phyloP scores from a whole-genome alignment of 768 basidiomycete species.

The Amanita polypyramis region DNA sequence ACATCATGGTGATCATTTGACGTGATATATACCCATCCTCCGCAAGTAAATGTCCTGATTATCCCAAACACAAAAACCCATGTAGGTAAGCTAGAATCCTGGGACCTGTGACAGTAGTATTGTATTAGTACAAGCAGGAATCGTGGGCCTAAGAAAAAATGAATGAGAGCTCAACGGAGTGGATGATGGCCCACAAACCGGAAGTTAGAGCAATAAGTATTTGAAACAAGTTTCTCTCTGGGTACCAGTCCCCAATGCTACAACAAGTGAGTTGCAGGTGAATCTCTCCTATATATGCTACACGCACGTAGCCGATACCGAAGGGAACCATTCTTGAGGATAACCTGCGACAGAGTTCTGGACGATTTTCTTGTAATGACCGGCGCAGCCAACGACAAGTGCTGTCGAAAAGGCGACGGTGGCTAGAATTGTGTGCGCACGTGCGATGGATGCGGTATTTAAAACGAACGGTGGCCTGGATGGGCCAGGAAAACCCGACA shows the following conservation, averaged over 20 bases:
- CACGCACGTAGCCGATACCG: slow-evolving; percentile 72
- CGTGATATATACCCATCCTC: slow-evolving; percentile 90
- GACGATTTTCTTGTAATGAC: slow-evolving; percentile 80
- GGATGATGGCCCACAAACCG: slow-evolving; percentile 25
- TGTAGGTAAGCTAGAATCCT: slow-evolving; percentile 31
- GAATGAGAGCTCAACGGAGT: neutral
- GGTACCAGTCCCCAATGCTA: slow-evolving; percentile 88
- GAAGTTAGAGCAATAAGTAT: slow-evolving; percentile 81
- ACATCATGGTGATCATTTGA: slow-evolving; percentile 73
- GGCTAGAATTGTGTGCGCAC: slow-evolving; percentile 57
- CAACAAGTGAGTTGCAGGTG: neutral
- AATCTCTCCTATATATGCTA: slow-evolving; percentile 2
- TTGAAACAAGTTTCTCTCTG: slow-evolving; percentile 78
- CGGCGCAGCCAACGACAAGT: slow-evolving; percentile 47
- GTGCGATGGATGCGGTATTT: slow-evolving; percentile 47
- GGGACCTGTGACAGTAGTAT: slow-evolving; percentile 44
- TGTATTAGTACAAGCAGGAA: slow-evolving; percentile 55
- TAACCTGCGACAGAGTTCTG: slow-evolving; percentile 78
- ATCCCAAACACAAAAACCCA: slow-evolving; percentile 53
- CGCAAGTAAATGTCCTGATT: slow-evolving; percentile 70
- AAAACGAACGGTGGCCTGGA: slow-evolving; percentile 14
- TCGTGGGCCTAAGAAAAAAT: slow-evolving; percentile 46
- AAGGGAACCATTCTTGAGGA: slow-evolving; percentile 87
- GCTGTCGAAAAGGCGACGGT: slow-evolving; percentile 55
- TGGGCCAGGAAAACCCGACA: neutral